Conservation (phyloP, 305 asterid species). For the Fraxinus ornus region DNA sequence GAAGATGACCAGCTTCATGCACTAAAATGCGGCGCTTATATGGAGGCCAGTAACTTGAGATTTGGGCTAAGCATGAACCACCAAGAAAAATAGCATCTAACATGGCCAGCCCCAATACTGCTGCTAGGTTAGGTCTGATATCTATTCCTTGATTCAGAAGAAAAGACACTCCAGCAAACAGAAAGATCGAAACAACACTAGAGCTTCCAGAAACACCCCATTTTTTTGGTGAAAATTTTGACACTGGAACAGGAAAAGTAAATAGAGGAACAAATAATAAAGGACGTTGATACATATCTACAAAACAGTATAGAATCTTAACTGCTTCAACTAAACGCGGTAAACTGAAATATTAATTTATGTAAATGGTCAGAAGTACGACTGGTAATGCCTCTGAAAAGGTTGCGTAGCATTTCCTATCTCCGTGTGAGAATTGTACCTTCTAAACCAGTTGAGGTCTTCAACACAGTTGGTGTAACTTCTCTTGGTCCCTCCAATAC, state of each 20-base stretch:
- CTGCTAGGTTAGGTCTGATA: constrained; percentile 79
- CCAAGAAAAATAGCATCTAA: constrained; percentile 85
- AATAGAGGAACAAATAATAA: constrained; percentile 13
- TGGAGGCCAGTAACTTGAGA: constrained; percentile 97
- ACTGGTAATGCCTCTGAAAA: background rate
- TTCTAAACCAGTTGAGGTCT: constrained; percentile 84
- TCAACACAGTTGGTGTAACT: constrained; percentile 77
- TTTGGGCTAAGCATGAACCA: constrained; percentile 84
- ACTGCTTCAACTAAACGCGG: background rate
- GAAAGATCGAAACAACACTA: constrained; percentile 54
- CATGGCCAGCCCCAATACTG: constrained; percentile 59
- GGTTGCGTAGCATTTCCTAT: background rate
- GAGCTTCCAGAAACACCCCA: constrained; percentile 96
- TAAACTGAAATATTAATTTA: constrained; percentile 4
- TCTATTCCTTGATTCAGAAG: constrained; percentile 85
- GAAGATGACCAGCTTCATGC: constrained; percentile 98
- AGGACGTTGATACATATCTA: background rate
- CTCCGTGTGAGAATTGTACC: constrained; percentile 47
- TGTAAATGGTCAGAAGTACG: background rate
- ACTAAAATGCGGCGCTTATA: constrained; percentile 84
- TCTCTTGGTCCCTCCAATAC: constrained; percentile 88
- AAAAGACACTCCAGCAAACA: constrained; percentile 61
- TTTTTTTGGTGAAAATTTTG: constrained; percentile 90
- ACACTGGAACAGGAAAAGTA: constrained; percentile 49
- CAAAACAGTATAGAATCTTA: background rate